These are phyloP conservation scores for Aeminium ludgeri DNA, from an alignment of 495 filamentous ascomycete species.

Conservation along the genomic window DNA sequence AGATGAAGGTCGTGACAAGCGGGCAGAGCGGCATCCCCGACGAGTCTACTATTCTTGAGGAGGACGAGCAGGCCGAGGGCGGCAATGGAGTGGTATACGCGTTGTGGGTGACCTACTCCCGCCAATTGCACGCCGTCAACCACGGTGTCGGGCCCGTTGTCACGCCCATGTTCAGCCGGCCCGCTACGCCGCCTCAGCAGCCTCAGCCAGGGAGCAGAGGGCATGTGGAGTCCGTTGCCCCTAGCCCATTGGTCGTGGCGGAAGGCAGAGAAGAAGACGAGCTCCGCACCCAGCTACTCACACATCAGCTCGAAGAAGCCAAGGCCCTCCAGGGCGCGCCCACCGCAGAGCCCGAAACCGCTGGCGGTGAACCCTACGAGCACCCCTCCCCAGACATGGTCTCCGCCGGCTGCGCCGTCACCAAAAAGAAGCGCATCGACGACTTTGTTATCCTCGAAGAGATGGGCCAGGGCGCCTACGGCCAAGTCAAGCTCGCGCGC, in stretches of 20 bases:
- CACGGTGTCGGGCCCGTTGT: conserved; percentile 34
- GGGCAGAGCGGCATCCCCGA: conserved; percentile 36
- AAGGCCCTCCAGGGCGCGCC: conserved; percentile 8
- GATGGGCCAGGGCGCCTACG: conserved; percentile 96
- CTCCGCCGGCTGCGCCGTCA: conserved; percentile 2
- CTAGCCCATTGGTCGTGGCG: conserved; percentile 5
- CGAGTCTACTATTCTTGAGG: conserved; percentile 31
- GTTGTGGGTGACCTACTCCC: conserved; percentile 91
- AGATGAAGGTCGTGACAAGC: conserved; percentile 88
- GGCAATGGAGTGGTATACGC: conserved; percentile 78
- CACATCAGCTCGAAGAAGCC: conserved; percentile 58
- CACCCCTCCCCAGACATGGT: conserved; percentile 24
- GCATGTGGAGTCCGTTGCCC: conserved; percentile 3
- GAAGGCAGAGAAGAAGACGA: conserved; percentile 1
- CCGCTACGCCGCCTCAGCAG: conserved; percentile 49
- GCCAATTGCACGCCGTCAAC: conserved; percentile 64
- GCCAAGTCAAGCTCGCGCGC: conserved; percentile 89
- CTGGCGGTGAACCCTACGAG: conserved; percentile 29
- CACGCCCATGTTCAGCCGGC: conserved; percentile 42
- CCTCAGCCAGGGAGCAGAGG: conserved; percentile 47
- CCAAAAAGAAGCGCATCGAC: conserved; percentile 58
- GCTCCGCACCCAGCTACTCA: conserved; percentile 26
- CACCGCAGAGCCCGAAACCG: conserved; percentile 7
- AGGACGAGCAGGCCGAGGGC: conserved; percentile 30
- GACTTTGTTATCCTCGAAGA: conserved; percentile 92